These are phyloP conservation scores for Verticillium nubilum DNA, from an alignment of 2,329 filamentous ascomycete genomes.

Conservation along the genomic window DNA sequence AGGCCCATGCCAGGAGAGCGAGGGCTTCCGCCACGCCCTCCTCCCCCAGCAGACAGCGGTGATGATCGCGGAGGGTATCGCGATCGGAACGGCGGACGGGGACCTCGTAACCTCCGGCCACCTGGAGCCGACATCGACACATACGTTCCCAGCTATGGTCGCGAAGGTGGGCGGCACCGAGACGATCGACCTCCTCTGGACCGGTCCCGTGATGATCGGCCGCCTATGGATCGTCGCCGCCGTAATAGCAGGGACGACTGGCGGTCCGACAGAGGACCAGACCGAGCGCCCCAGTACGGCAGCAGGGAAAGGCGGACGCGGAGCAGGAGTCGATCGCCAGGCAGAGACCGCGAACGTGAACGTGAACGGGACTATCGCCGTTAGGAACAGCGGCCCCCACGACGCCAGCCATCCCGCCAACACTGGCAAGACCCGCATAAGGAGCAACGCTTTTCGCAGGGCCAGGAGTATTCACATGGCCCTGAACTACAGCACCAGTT, in stretches of 20 bases:
- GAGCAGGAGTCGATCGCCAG: constrained; percentile 34
- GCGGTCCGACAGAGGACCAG: constrained; percentile 17
- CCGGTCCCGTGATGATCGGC: not conserved
- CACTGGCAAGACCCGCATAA: not conserved
- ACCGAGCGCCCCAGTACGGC: not conserved
- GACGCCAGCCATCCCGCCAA: not conserved
- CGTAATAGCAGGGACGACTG: constrained; percentile 19
- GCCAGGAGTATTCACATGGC: not conserved
- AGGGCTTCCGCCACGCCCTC: constrained; percentile 44
- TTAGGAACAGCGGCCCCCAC: not conserved
- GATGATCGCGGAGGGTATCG: constrained; percentile 34
- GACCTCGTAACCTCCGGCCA: constrained; percentile 18
- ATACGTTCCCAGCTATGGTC: constrained; percentile 43
- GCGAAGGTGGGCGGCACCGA: constrained; percentile 20
- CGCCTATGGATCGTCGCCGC: constrained; percentile 13
- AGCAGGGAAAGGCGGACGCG: constrained; percentile 29
- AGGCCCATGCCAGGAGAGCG: constrained; percentile 16
- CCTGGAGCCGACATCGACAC: constrained; percentile 38
- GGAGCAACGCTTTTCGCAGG: not conserved
- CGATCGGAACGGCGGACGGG: constrained; percentile 21
- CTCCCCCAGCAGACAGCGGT: constrained; percentile 31
- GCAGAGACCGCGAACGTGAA: constrained; percentile 30
- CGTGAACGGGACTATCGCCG: constrained; percentile 29
- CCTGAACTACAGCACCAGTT: not conserved
- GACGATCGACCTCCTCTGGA: constrained; percentile 10